phyloP scores from a whole-genome alignment of 2,329 filamentous ascomycete species.

The Scedosporium aurantiacum region DNA sequence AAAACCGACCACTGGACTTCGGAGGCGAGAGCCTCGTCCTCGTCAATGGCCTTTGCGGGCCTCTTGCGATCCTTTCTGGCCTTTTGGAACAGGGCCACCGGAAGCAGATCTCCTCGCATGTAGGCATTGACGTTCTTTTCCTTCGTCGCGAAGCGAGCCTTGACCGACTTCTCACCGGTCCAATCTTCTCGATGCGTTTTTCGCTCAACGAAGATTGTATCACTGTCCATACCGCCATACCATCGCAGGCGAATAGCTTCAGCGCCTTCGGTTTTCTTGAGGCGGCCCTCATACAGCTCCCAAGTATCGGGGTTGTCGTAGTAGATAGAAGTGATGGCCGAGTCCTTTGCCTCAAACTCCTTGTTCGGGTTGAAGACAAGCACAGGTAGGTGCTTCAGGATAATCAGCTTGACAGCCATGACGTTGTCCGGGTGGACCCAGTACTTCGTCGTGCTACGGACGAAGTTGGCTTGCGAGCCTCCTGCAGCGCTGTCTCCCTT shows the following conservation, averaged over 20 bases:
- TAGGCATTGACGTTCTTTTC: conserved; percentile 97
- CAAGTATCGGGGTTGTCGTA: conserved; percentile 91
- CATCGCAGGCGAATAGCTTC: conserved; percentile 93
- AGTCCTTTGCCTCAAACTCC: conserved; percentile 82
- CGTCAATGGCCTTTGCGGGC: conserved; percentile 77
- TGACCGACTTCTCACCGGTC: conserved; percentile 98
- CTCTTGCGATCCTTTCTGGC: conserved; percentile 93
- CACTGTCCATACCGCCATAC: conserved; percentile 94
- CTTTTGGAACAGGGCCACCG: conserved; percentile 89
- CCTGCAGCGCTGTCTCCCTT: conserved; percentile 88
- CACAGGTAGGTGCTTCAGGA: conserved; percentile 93
- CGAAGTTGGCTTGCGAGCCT: conserved; percentile 86
- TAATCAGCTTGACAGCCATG: conserved; percentile 93
- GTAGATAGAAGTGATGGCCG: conserved; percentile 96
- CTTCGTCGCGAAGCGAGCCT: conserved; percentile 88
- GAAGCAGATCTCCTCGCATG: conserved; percentile 71
- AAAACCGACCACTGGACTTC: conserved; percentile 92
- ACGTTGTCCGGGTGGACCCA: conserved; percentile 99
- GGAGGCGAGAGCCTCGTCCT: conserved; percentile 78
- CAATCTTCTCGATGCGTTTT: conserved; percentile 98
- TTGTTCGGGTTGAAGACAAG: conserved; percentile 96
- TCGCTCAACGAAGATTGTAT: conserved; percentile 92
- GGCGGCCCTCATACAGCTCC: conserved; percentile 84
- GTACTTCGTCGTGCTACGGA: conserved; percentile 97
- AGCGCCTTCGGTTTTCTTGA: conserved; percentile 96